These are phyloP conservation scores for Suillus sp. DNA, from an alignment of 768 basidiomycete genomes.

Conservation along the genomic window DNA sequence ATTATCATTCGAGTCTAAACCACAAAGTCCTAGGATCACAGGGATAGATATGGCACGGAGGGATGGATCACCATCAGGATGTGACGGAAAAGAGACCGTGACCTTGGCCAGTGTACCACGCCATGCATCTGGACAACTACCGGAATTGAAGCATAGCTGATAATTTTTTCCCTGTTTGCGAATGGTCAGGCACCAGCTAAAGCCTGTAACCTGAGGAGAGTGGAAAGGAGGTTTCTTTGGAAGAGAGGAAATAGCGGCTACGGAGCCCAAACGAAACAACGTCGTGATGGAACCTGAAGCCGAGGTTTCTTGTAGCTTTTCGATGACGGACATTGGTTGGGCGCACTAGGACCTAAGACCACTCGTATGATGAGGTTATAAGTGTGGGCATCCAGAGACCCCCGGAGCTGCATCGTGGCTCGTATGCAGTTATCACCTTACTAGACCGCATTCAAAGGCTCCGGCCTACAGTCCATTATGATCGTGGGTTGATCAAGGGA, in stretches of 20 bases:
- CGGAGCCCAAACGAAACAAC: background rate
- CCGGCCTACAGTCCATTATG: background rate
- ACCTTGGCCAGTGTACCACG: background rate
- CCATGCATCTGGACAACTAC: background rate
- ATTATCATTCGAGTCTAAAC: background rate
- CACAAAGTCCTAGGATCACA: background rate
- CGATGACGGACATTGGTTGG: background rate
- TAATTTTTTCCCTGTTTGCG: background rate
- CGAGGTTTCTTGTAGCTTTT: slow-evolving; percentile 4
- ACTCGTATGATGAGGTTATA: background rate
- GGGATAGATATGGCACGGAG: background rate
- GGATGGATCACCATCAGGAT: background rate
- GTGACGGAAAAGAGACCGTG: background rate
- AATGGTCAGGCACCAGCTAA: background rate
- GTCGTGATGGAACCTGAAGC: slow-evolving; percentile 7
- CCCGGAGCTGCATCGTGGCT: slow-evolving; percentile 2
- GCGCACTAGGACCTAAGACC: background rate
- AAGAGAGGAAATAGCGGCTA: background rate
- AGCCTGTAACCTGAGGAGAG: background rate
- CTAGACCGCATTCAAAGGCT: background rate
- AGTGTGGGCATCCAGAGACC: background rate
- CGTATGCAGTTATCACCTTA: background rate
- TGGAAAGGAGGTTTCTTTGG: background rate
- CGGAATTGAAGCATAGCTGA: background rate
- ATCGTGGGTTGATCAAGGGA: slow-evolving; percentile 2